These are phyloP conservation scores for Thozetella sp. DNA, from an alignment of 495 filamentous ascomycete species.

Conservation along the genomic window DNA sequence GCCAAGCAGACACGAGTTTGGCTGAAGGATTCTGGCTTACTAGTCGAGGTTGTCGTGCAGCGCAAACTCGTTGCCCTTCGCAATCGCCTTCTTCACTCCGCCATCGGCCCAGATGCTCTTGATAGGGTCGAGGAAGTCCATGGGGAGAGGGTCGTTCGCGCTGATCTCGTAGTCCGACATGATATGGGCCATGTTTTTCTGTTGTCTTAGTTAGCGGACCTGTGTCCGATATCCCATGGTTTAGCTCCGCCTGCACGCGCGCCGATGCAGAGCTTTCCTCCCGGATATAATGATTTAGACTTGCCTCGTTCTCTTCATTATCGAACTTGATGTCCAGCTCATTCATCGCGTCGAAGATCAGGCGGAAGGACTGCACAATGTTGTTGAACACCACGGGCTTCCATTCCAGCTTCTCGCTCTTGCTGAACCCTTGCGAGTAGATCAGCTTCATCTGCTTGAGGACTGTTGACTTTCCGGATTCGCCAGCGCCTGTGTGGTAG, in stretches of 20 bases:
- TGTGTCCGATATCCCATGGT: neutral
- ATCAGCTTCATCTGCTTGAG: slow-evolving; percentile 99
- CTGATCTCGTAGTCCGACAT: slow-evolving; percentile 74
- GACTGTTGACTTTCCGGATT: slow-evolving; percentile 97
- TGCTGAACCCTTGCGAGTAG: slow-evolving; percentile 88
- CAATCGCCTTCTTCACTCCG: slow-evolving; percentile 84
- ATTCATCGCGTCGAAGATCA: slow-evolving; percentile 93
- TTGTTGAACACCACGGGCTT: slow-evolving; percentile 95
- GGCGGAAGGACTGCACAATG: slow-evolving; percentile 83
- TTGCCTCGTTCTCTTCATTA: slow-evolving; percentile 76
- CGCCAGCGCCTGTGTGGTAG: slow-evolving; percentile 77
- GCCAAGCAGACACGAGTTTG: neutral
- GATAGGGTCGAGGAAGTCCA: slow-evolving; percentile 74
- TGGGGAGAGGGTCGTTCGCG: slow-evolving; percentile 71
- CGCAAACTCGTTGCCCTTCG: slow-evolving; percentile 92
- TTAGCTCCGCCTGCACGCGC: neutral
- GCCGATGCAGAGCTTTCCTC: too few species aligned
- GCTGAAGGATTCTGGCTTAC: slow-evolving; percentile 51
- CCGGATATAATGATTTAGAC: too few species aligned
- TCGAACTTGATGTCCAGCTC: slow-evolving; percentile 78
- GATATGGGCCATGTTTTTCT: slow-evolving; percentile 57
- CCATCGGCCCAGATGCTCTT: slow-evolving; percentile 80
- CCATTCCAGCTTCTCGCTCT: slow-evolving; percentile 89
- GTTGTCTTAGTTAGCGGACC: slow-evolving; percentile 14
- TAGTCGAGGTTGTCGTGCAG: slow-evolving; percentile 94